These are phyloP conservation scores for Arthrinium phaeospermum DNA, from an alignment of 2,329 filamentous ascomycete species.

Conservation along the genomic window DNA sequence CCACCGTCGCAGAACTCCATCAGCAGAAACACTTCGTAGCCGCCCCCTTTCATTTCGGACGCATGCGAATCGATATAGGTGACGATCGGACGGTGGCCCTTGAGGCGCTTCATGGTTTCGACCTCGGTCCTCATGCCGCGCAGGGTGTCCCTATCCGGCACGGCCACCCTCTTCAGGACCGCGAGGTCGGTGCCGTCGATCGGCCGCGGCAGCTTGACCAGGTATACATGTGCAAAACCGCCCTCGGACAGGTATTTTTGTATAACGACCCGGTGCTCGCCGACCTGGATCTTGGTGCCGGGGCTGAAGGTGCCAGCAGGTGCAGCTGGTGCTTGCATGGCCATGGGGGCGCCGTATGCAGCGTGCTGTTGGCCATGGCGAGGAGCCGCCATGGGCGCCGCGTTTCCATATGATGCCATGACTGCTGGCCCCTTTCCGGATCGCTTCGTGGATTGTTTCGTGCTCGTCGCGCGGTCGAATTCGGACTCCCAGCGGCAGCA, in stretches of 20 bases:
- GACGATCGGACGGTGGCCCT: conserved; percentile 94
- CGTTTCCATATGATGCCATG: conserved; percentile 39
- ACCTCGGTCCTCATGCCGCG: conserved; percentile 98
- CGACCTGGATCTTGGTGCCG: conserved; percentile 96
- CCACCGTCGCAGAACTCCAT: conserved; percentile 98
- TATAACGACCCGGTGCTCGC: conserved; percentile 88
- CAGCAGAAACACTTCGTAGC: conserved; percentile 96
- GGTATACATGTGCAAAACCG: conserved; percentile 97
- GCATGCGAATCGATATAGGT: conserved; percentile 99
- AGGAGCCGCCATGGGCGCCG: conserved; percentile 39
- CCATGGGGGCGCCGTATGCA: conserved; percentile 50
- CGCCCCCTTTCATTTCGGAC: conserved; percentile 87
- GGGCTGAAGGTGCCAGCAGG: conserved; percentile 89
- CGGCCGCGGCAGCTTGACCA: conserved; percentile 82
- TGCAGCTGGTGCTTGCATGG: conserved; percentile 43
- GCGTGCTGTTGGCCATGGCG: conserved; percentile 48
- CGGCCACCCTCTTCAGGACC: conserved; percentile 92
- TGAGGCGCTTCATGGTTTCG: conserved; percentile 99
- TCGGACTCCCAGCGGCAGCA: not conserved
- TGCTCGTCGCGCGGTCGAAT: not conserved
- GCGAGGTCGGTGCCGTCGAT: conserved; percentile 80
- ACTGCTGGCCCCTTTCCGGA: conserved; percentile 14
- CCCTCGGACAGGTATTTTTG: conserved; percentile 98
- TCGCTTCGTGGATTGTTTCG: conserved; percentile 13
- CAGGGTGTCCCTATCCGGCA: conserved; percentile 93